Conservation (phyloP, 805 yeast species). For the Saturnispora gosingensis region DNA sequence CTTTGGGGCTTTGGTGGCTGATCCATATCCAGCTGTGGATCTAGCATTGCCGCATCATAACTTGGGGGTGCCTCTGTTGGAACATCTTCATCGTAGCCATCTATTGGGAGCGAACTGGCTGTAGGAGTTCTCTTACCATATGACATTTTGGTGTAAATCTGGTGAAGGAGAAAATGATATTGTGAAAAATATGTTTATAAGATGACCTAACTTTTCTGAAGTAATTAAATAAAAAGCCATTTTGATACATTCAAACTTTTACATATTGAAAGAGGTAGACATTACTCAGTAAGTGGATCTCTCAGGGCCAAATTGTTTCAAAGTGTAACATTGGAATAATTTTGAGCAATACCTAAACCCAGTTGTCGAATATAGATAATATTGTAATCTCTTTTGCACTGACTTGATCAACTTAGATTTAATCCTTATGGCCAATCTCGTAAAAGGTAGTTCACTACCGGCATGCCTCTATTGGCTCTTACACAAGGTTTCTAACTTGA, state of each 20-base stretch:
- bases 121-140: conserved; percentile 1
- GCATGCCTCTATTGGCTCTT: neutral
- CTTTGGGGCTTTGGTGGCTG: neutral
- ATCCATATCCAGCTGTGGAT: conserved; percentile 9
- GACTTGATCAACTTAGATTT: neutral
- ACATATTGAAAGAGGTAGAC: too few species aligned
- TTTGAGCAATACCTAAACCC: too few species aligned
- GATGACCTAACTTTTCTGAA: neutral
- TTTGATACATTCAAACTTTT: neutral
- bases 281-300: neutral
- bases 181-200: neutral
- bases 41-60: conserved; percentile 33
- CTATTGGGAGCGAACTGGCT: conserved; percentile 8
- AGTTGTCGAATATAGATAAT: too few species aligned
- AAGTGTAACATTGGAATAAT: too few species aligned
- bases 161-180: neutral
- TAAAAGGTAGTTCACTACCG: too few species aligned
- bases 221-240: neutral
- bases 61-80: conserved; percentile 34
- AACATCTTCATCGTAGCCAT: conserved; percentile 10
- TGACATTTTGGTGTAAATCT: neutral
- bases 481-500: neutral
- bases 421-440: neutral
- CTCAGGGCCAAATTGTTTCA: too few species aligned
- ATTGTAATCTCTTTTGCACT: too few species aligned